These are phyloP conservation scores for Eimeria sp. DNA, from an alignment of 169 alveolate genomes.

Conservation along the genomic window DNA sequence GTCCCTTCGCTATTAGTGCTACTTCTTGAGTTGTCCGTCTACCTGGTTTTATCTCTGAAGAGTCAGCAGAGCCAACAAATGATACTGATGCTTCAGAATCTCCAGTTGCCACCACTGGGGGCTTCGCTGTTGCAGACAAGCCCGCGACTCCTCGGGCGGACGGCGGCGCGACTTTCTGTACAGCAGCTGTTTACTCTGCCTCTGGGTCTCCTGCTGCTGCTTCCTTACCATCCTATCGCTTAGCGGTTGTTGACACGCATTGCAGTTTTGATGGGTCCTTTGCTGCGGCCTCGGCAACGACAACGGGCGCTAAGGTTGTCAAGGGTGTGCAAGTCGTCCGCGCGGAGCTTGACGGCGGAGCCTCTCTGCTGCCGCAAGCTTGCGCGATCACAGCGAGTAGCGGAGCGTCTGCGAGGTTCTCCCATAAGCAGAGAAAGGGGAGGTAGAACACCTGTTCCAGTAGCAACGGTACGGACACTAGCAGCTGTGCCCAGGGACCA, in stretches of 20 bases:
- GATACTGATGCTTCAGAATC: not conserved
- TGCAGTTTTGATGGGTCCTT: not conserved
- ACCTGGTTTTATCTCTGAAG: not conserved
- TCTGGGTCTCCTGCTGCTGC: conserved; percentile 3
- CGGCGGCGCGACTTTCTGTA: not conserved
- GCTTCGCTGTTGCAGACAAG: not conserved
- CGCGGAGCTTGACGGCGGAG: not conserved
- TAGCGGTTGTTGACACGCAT: not conserved
- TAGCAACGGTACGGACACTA: not conserved
- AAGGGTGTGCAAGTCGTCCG: not conserved
- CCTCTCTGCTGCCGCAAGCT: not conserved
- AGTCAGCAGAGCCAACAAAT: conserved; percentile 8
- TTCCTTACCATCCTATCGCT: not conserved
- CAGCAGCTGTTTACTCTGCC: not conserved
- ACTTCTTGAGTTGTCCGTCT: not conserved
- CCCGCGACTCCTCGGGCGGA: not conserved
- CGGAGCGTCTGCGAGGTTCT: conserved; percentile 6
- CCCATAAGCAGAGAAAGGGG: not conserved
- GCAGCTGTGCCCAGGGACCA: not conserved
- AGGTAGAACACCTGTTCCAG: not conserved
- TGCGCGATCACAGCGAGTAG: not conserved
- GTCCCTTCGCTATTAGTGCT: not conserved
- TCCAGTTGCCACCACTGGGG: not conserved
- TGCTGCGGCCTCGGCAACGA: not conserved
- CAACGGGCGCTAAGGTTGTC: not conserved